Evolutionary conservation across 2,329 filamentous ascomycete genomes (phyloP).

Genomic region (Aureobasidium zeae): DNA sequence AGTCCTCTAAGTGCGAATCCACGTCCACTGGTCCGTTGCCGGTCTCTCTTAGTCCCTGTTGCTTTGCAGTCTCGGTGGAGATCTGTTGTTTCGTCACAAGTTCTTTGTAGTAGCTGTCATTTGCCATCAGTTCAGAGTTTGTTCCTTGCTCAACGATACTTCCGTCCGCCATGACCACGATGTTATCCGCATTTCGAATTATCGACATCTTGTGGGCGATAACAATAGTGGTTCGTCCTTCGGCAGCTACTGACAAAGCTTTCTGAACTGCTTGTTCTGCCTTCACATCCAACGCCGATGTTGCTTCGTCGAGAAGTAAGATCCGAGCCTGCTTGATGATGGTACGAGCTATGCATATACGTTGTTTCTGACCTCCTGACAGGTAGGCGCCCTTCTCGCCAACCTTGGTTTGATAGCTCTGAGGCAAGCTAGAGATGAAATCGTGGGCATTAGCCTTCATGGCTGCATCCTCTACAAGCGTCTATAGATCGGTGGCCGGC

Average conservation of each 20-base stretch:
- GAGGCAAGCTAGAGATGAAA: conserved; percentile 61
- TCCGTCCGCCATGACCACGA: conserved; percentile 37
- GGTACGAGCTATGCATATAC: conserved; percentile 91
- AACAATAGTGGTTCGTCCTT: conserved; percentile 28
- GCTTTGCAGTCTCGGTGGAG: too few species aligned
- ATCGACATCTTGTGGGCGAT: conserved; percentile 40
- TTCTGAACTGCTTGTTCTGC: conserved; percentile 88
- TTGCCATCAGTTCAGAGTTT: conserved; percentile 32
- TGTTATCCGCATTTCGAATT: conserved; percentile 36
- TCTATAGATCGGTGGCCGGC: conserved; percentile 74
- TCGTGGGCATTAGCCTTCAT: conserved; percentile 92
- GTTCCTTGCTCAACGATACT: conserved; percentile 37
- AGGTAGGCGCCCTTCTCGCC: conserved; percentile 88
- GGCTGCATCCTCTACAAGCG: conserved; percentile 76
- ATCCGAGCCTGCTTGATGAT: conserved; percentile 71
- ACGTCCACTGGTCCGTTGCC: too few species aligned
- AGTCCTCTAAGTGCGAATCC: too few species aligned
- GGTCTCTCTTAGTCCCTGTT: too few species aligned
- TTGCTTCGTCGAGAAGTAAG: conserved; percentile 88
- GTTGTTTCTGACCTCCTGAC: conserved; percentile 93
- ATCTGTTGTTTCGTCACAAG: too few species aligned
- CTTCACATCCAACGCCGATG: conserved; percentile 90
- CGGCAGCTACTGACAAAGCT: conserved; percentile 26
- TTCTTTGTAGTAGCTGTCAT: too few species aligned
- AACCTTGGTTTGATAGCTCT: conserved; percentile 88